A percentile compares a stretch with the other conserved stretches of the same genome.
Evolutionary conservation across 2,329 filamentous ascomycete species (phyloP).

Genomic region (Claviceps humidiphila): DNA sequence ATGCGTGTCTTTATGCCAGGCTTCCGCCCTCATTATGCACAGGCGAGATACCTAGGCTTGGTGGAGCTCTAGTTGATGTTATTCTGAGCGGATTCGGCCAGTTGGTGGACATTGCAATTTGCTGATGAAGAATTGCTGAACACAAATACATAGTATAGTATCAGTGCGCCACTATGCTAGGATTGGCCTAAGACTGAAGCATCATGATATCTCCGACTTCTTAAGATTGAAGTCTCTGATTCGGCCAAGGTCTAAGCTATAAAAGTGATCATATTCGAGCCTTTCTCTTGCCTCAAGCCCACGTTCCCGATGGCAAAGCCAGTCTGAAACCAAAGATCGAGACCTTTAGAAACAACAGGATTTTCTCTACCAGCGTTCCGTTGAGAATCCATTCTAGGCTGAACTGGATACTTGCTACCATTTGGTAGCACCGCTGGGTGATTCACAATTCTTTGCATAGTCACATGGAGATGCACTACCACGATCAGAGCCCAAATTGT

Average conservation of each 20-base stretch:
- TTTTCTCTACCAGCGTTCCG: slow-evolving; percentile 65
- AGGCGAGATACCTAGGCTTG: slow-evolving; percentile 10
- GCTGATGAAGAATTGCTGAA: too few relatives aligned
- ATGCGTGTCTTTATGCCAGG: slow-evolving; percentile 9
- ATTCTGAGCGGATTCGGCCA: too few relatives aligned
- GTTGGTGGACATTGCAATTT: too few relatives aligned
- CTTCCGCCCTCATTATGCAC: slow-evolving; percentile 20
- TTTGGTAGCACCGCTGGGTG: slow-evolving; percentile 61
- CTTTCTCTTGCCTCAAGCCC: slow-evolving; percentile 28
- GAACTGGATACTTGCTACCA: slow-evolving; percentile 59
- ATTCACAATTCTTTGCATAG: not conserved
- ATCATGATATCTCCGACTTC: too few relatives aligned
- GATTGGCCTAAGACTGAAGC: too few relatives aligned
- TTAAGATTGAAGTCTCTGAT: not conserved
- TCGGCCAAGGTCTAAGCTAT: not conserved
- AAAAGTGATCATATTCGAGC: slow-evolving; percentile 22
- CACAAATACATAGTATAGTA: too few relatives aligned
- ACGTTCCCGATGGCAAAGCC: slow-evolving; percentile 16
- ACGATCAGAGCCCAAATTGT: not conserved
- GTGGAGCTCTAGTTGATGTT: not conserved
- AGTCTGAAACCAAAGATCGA: slow-evolving; percentile 14
- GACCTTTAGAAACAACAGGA: slow-evolving; percentile 25
- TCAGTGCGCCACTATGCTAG: too few relatives aligned
- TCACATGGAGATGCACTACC: not conserved
- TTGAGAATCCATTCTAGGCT: slow-evolving; percentile 60